Base-by-base conservation (phyloP, 2,329 filamentous ascomycete species). In the Bipolaris sorokiniana region DNA sequence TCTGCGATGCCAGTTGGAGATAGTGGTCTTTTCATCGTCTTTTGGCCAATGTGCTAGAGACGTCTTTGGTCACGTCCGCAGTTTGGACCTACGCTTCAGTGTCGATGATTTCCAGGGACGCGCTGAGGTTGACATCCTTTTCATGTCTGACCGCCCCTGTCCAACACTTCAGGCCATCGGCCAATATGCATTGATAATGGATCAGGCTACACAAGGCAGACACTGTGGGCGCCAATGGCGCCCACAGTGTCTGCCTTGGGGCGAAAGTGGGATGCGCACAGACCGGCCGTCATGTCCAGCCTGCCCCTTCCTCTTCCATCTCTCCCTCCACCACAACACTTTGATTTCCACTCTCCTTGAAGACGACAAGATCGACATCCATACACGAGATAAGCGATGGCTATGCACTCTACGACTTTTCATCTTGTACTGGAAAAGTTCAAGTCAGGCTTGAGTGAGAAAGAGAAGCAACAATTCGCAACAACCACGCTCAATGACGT, bases 401-500 rank as follows among this genome's bases (percentile, higher is more conserved):
- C 44, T n/a, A 11, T 10, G 6, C 31, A 47, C 10, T 20, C 16
- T 5, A 23, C 48, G 9, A 10, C n/a, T 11, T 50, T 63, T 18
- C 18, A 53, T 15, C 44, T 42, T n/a, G 54, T 41, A 15, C 36
- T 63, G 7, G 37, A 46, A 15, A 58, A 57, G 9, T 63, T 62
- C 52, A 54, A 56, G 38, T 15, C n/a, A 6, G 18, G 46, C 1
- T 46, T 65, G n/a, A 45, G 45, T 15, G 44, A 47, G 3, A 38
- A 59, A 22, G 58, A 65, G 7, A 49, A 42, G 40, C 44, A 41
- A 13, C 40, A 54, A 15, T 65, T 65, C 37, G 38, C 42, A 6
- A 37, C 28, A 22, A 61, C 59, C 2, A 67, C 69, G 15, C 31
- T 70, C 10, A 33, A 57, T 6, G 66, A 69, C 53, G 58, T 72